Evolutionary conservation across 177 flowering plant species (phyloP).

Genomic region (Vitis hybrid): DNA sequence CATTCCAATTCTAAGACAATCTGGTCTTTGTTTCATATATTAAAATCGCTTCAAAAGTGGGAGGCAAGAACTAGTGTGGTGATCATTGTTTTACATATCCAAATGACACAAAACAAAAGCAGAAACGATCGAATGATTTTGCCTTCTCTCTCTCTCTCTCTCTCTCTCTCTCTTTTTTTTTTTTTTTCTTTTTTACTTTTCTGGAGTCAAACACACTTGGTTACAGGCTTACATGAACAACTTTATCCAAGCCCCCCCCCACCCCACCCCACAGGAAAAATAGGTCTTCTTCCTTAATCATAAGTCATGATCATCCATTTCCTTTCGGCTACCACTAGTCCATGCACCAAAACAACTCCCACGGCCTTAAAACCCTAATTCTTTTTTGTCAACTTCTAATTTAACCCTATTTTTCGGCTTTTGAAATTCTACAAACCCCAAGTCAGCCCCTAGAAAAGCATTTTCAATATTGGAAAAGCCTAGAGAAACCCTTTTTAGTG

Average conservation of each 20-base stretch:
- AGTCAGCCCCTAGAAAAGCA: not conserved
- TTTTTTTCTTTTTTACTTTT: not conserved
- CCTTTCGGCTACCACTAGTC: constrained; percentile 47
- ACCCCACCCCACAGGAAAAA: constrained; percentile 14
- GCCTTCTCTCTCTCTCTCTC: not conserved
- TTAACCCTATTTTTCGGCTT: constrained; percentile 1
- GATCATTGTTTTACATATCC: constrained; percentile 4
- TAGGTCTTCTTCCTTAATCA: constrained; percentile 32
- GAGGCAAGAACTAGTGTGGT: constrained; percentile 15
- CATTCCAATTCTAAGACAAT: constrained; percentile 10
- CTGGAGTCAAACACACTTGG: constrained; percentile 24
- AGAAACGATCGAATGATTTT: constrained; percentile 10
- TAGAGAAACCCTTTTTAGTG: not conserved
- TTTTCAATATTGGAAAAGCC: not conserved
- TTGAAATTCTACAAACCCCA: not conserved
- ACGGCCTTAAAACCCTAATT: not conserved
- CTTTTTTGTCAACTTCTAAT: not conserved
- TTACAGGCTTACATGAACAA: not conserved
- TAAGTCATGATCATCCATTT: constrained; percentile 23
- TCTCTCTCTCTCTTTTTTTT: not conserved
- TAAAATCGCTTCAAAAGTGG: constrained; percentile 7
- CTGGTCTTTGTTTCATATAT: constrained; percentile 4
- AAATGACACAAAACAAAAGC: constrained; percentile 6
- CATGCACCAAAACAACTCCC: constrained; percentile 9
- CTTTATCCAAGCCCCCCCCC: constrained; percentile 7